Percentiles rank a stretch among this genome's conserved stretches.
Evolutionary conservation across 331 rosid genomes (phyloP).

Genomic region (Telfairia occidentalis): DNA sequence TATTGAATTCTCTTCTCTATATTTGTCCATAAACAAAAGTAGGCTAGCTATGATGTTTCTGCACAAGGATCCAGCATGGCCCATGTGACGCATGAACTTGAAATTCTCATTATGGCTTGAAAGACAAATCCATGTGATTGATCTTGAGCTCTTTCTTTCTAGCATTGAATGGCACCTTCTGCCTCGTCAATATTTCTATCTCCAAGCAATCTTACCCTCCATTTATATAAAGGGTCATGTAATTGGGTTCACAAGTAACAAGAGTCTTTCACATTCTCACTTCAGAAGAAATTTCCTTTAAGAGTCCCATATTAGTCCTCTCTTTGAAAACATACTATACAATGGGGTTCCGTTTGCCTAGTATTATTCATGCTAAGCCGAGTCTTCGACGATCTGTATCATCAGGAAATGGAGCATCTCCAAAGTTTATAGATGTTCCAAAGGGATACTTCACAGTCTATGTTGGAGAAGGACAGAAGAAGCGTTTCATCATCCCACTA

Average conservation of each 20-base stretch:
- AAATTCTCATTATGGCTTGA: not conserved
- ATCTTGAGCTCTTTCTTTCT: not conserved
- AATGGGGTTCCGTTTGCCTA: constrained; percentile 8
- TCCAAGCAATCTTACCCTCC: not conserved
- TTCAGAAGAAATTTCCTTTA: not conserved
- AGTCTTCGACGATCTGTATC: not conserved
- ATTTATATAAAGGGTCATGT: not conserved
- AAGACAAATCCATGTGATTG: constrained; percentile 6
- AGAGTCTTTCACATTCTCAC: not conserved
- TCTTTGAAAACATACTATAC: not conserved
- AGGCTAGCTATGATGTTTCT: not conserved
- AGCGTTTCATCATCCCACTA: not conserved
- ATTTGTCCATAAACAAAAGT: not conserved
- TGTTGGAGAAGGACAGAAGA: constrained; percentile 4
- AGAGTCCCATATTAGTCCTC: not conserved
- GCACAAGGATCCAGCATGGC: not conserved
- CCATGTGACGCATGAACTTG: not conserved
- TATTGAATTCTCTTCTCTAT: not conserved
- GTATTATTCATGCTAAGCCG: not conserved
- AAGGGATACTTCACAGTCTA: constrained; percentile 1
- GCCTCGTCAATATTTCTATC: not conserved
- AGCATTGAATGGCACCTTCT: not conserved
- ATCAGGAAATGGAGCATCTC: not conserved
- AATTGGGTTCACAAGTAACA: constrained; percentile 1
- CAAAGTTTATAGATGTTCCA: not conserved